Base-by-base conservation (phyloP, 2,329 filamentous ascomycete species). In the Madurella fahalii region DNA sequence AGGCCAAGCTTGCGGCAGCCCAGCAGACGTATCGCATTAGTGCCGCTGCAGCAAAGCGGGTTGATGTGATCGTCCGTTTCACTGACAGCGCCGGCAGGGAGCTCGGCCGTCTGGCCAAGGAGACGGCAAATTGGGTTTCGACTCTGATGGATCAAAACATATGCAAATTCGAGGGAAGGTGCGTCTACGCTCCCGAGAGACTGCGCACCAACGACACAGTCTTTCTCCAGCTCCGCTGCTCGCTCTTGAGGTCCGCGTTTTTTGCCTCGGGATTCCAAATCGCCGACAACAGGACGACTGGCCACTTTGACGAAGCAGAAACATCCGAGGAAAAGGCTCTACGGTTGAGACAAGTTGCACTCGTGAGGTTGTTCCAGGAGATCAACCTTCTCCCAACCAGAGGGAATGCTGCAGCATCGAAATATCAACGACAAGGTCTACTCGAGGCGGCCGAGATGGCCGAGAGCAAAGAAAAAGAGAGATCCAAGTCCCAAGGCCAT, bases 191-290 rank as follows among this genome's bases (percentile, higher is more conserved):
- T 0, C 92, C 92, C 0, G 93, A 97, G 53, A 78, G 83, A 45
- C 72, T 97, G 46, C 81, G 89, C 47, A 94, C 92, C 9, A 96
- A 95, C 65, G 94, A 99, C 64, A 97, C 91, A 0, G 80, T 99
- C n/a, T 95, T 93, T 64, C 71, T 99, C 7, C 94, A 99, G 68
- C 72, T 99, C 43, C 81, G 82, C 51, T 94, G 88, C 66, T 95
- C 80, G 52, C 69, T 99, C 40, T 76, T 94, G 15, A 82, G 77
- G 55, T 82, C 82, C 16, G 87, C 90, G 0, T 97, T 99, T 64
- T 80, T 86, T 47, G 78, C 76, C 42, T 77, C 75, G 3, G 77
- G 76, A 2, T 84, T 91, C 49, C 74, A 82, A 42, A 78, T 83
- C 44, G 77, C 84, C 1, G 78, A 83, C 48, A 94, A 96, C 64